Base-by-base conservation (phyloP, 1,284 basidiomycete species). In the Phlebopus sp. region DNA sequence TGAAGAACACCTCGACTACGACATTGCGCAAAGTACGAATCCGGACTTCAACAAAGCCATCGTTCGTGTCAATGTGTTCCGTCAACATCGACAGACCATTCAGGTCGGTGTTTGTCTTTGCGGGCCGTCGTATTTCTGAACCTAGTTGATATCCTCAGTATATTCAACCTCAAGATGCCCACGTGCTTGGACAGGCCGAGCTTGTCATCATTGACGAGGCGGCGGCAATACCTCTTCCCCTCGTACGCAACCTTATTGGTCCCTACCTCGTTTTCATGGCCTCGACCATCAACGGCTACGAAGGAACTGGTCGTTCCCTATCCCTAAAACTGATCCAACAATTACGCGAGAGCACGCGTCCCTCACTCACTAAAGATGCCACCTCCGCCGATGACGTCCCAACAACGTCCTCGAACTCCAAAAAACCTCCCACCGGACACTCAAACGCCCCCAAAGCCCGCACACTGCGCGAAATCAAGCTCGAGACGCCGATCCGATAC, bases 241-340 rank as follows among this genome's bases (percentile, higher is more conserved):
- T 98, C 19, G 95, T 99, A 15, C 85, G 90, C 54, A 93, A 93
- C 60, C 85, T 99, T 51, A 86, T 99, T 53, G 97, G 97, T 0
- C 95, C 95, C 0, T 99, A 99, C 70, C 89, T 98, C 36, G 94
- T 99, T 43, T 98, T 99, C 76, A 87, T 99, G 78, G 92, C 94
- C 1, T 97, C 93, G 15, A 99, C 97, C 2, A 96, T 99, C 74
- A 98, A 98, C 65, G 97, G 97, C 37, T 99, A 99, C 71, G 97
- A 99, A 75, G 97, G 97, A 17, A 99, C 97, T 0, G 97, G 97
- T 15, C 90, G 97, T 30, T 97, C 94, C 2, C 82, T 99, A 39
- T 96, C 92, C 39, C 87, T 99, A 59, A 99, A 99, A 68, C 88
- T 99, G 49, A 91, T 99, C 54, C 91, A 98, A 69, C 95, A 98